Evolutionary conservation across 2,329 filamentous ascomycete species (phyloP).

Genomic region (Stagonosporopsis chrysanthemi): DNA sequence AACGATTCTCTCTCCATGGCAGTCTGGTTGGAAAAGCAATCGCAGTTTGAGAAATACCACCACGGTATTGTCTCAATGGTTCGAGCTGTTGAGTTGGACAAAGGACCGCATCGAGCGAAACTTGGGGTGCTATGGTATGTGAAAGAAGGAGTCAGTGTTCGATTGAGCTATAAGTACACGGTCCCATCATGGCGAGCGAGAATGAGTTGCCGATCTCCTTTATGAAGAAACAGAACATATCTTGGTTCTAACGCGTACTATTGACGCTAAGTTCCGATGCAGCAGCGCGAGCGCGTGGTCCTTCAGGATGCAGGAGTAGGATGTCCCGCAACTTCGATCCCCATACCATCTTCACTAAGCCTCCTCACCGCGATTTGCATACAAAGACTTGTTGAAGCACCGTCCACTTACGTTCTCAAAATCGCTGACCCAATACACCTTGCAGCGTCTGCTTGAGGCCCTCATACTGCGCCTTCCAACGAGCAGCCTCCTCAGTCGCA

Average conservation of each 20-base stretch:
- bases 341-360: background rate
- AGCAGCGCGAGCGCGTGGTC: background rate
- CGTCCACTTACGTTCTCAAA: background rate
- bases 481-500: background rate
- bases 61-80: no score
- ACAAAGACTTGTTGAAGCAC: background rate
- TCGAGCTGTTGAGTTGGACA: no score
- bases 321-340: background rate
- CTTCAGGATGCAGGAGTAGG: no score
- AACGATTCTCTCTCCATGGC: no score
- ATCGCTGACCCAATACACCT: background rate
- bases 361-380: background rate
- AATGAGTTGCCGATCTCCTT: no score
- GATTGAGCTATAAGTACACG: background rate
- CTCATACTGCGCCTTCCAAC: conserved; percentile 8
- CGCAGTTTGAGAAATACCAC: no score
- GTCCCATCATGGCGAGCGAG: background rate
- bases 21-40: no score
- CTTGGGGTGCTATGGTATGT: no score
- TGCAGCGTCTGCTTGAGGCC: background rate
- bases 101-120: no score
- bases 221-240: background rate
- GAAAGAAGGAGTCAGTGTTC: no score
- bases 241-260: background rate
- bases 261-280: background rate